A percentile compares a stretch with the other conserved stretches of the same genome.
phyloP scores from a whole-genome alignment of 2,329 filamentous ascomycete species.

The Colletotrichum euphorbiae region DNA sequence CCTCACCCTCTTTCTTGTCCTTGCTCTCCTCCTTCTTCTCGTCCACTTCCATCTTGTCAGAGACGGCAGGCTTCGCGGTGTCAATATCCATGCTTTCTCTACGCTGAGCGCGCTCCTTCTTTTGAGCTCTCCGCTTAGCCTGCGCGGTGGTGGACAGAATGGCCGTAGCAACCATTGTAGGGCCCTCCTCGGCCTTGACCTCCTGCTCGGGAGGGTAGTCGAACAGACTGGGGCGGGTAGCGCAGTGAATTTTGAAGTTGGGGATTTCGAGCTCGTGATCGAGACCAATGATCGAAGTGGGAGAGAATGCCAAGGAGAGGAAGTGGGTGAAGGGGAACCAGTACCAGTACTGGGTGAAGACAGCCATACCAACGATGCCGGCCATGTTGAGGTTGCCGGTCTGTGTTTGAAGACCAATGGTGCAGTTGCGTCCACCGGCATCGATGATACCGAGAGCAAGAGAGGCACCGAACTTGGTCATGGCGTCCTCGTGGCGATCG shows the following conservation, averaged over 20 bases:
- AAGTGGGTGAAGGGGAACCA: constrained; percentile 99
- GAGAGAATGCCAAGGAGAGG: constrained; percentile 94
- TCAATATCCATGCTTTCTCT: constrained; percentile 97
- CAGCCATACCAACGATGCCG: constrained; percentile 95
- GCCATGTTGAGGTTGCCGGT: constrained; percentile 99
- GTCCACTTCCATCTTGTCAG: constrained; percentile 90
- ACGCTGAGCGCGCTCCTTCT: constrained; percentile 90
- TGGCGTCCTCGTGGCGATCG: constrained; percentile 97
- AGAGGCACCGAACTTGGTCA: constrained; percentile 98
- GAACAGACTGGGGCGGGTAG: constrained; percentile 93
- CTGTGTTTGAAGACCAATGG: constrained; percentile 96
- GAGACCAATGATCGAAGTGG: constrained; percentile 93
- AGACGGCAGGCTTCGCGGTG: constrained; percentile 69
- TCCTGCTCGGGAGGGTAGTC: constrained; percentile 98
- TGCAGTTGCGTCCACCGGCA: constrained; percentile 97
- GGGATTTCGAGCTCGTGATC: constrained; percentile 95
- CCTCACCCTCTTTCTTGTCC: constrained; percentile 68
- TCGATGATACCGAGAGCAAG: constrained; percentile 97
- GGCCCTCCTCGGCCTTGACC: constrained; percentile 92
- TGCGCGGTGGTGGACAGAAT: constrained; percentile 97
- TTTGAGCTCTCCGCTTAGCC: constrained; percentile 92
- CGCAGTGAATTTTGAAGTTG: constrained; percentile 94
- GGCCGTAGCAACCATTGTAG: constrained; percentile 93
- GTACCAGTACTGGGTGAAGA: constrained; percentile 99
- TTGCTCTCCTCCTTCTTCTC: constrained; percentile 71